These are phyloP conservation scores for Penicillium janthinellum DNA, from an alignment of 2,329 filamentous ascomycete species.

Conservation along the genomic window DNA sequence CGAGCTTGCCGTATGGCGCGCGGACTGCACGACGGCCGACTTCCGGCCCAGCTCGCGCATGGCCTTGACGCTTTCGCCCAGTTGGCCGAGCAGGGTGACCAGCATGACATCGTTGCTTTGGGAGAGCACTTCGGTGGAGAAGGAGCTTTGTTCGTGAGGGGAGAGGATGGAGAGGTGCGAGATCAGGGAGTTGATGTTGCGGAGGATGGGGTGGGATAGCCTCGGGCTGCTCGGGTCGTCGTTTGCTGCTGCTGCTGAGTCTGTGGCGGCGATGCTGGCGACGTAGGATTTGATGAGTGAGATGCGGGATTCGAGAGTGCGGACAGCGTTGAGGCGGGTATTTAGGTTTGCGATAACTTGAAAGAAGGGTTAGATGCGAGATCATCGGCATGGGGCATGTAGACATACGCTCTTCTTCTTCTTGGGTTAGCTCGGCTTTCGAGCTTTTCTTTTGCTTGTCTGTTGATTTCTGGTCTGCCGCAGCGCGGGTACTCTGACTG, in stretches of 20 bases:
- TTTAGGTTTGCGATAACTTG: constrained; percentile 68
- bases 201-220: constrained; percentile 72
- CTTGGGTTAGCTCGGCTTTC: constrained; percentile 51
- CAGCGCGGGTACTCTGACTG: constrained; percentile 16
- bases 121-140: constrained; percentile 70
- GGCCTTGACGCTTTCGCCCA: constrained; percentile 71
- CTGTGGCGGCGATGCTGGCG: constrained; percentile 64
- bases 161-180: constrained; percentile 79
- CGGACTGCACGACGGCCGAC: constrained; percentile 61
- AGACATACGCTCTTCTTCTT: constrained; percentile 64
- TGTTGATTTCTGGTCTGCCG: constrained; percentile 11
- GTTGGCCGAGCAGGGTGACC: constrained; percentile 71
- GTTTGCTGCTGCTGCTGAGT: constrained; percentile 54
- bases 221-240: constrained; percentile 52
- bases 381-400: constrained; percentile 7
- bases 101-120: constrained; percentile 85
- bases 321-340: constrained; percentile 88
- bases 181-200: constrained; percentile 83
- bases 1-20: constrained; percentile 23
- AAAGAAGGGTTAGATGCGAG: constrained; percentile 4
- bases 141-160: constrained; percentile 66
- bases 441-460: constrained; percentile 25
- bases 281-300: constrained; percentile 76
- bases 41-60: constrained; percentile 76
- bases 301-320: constrained; percentile 82